Conservation (phyloP, 441 rosid genomes). For the Omphalea diandra region DNA sequence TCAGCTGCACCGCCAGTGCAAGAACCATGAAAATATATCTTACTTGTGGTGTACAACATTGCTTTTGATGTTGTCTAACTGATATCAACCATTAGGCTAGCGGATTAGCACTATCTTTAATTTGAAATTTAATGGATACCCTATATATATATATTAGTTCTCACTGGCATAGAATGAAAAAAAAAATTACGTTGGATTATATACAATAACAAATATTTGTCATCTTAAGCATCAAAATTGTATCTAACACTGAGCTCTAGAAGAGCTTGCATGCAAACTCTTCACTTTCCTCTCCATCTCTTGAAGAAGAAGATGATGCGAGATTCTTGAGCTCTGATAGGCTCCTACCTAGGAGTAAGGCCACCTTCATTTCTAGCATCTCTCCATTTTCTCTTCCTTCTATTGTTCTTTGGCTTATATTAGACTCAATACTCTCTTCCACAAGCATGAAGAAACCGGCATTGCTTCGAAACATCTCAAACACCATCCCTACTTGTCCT, state of each 20-base stretch:
- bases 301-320: slow-evolving; percentile 16
- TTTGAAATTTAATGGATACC: no score
- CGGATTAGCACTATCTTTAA: no score
- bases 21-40: no score
- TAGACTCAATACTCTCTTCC: slow-evolving; percentile 32
- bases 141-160: no score
- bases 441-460: slow-evolving; percentile 34
- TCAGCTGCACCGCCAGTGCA: slow-evolving; percentile 23
- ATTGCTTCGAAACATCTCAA: slow-evolving; percentile 33
- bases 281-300: slow-evolving; percentile 2
- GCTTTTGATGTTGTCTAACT: no score
- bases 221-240: background rate
- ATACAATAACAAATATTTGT: background rate
- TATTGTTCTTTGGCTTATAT: slow-evolving; percentile 16
- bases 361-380: slow-evolving; percentile 30
- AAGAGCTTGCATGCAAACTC: slow-evolving; percentile 48
- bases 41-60: no score
- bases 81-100: no score
- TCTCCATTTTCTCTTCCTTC: slow-evolving; percentile 29
- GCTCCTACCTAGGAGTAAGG: slow-evolving; percentile 38
- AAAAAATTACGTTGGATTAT: background rate
- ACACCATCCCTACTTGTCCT: slow-evolving; percentile 32
- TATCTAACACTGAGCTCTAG: background rate
- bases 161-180: no score
- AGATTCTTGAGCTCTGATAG: slow-evolving; percentile 34